Evolutionary conservation across 2,329 filamentous ascomycete species (phyloP).

Genomic region (Nemania abortiva): DNA sequence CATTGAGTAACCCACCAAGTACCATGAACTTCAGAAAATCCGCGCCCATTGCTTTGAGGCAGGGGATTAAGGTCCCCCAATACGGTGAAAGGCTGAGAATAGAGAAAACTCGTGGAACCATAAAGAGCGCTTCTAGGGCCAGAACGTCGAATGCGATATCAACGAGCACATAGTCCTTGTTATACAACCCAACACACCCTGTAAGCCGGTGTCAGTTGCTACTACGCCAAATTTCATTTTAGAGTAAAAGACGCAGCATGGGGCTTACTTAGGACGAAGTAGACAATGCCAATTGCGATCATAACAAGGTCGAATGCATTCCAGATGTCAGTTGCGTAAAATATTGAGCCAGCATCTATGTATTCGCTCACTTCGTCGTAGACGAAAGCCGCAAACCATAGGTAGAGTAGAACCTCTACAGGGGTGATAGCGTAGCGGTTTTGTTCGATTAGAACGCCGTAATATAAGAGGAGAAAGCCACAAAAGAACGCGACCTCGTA

Average conservation of each 20-base stretch:
- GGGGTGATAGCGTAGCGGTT: constrained; percentile 74
- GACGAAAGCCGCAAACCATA: constrained; percentile 89
- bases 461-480: constrained; percentile 81
- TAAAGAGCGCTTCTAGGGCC: constrained; percentile 87
- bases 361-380: constrained; percentile 90
- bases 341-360: constrained; percentile 85
- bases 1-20: constrained; percentile 74
- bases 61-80: constrained; percentile 90
- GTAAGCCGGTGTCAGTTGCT: constrained; percentile 35
- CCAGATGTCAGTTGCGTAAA: constrained; percentile 88
- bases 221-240: neutral
- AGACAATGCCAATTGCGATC: constrained; percentile 77
- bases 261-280: constrained; percentile 76
- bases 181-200: constrained; percentile 76
- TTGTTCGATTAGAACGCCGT: constrained; percentile 83
- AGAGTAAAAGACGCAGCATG: neutral
- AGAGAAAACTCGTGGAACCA: constrained; percentile 90
- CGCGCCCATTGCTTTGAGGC: constrained; percentile 93
- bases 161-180: constrained; percentile 71
- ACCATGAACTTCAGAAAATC: constrained; percentile 83
- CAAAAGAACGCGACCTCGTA: constrained; percentile 80
- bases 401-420: constrained; percentile 79
- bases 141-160: constrained; percentile 90
- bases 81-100: constrained; percentile 87
- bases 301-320: constrained; percentile 80